Evolutionary conservation across 2,329 filamentous ascomycete species (phyloP), one percentile per base, ranked within the genome.

Genomic region (Lasiodiplodia theobromae): DNA sequence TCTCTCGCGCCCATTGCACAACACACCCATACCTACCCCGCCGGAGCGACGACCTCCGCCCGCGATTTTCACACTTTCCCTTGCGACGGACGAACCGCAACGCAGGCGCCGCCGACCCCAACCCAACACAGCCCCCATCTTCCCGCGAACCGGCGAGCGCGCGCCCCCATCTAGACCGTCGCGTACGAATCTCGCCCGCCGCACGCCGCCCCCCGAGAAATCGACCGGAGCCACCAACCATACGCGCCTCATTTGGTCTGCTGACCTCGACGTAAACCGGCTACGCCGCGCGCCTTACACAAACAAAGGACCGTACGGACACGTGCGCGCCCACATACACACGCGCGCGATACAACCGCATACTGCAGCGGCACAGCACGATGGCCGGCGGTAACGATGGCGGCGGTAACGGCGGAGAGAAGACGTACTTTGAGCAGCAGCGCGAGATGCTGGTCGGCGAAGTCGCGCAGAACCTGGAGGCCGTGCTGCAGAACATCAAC

Each of bases 401-500:
- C 65, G 44, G 70, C 69, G 40, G 44, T 28, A 38, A 28, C 23
- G 34, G 18, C 62, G 69, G 71, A 1, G 71, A 75, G 40, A 76
- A 77, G 71, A 71, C 89, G 0, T 92, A 91, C 73, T 95, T 94
- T 74, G 91, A 94, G 76, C 87, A 91, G 76, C 92, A 95, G 81
- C 87, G 92, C 70, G 90, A 91, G 74, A 83, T 88, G 7, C 84
- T 94, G 37, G 84, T 94, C 4, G 84, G 86, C 57, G 92, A 94
- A 72, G 92, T 94, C 73, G 91, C 90, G 70, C 85, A 89, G 51
- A 68, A 60, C 70, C 85, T 99, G 77, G 96, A 98, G 76, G 90
- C 96, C 75, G 94, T 97, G 69, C 90, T 99, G 11, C 92, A 94
- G 74, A 97, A 97, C 76, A 93, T 98, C 80, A 99, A 98, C 82